These are phyloP conservation scores for Cryptomeria japonica DNA, from an alignment of 75 land plant species.

Conservation along the genomic window DNA sequence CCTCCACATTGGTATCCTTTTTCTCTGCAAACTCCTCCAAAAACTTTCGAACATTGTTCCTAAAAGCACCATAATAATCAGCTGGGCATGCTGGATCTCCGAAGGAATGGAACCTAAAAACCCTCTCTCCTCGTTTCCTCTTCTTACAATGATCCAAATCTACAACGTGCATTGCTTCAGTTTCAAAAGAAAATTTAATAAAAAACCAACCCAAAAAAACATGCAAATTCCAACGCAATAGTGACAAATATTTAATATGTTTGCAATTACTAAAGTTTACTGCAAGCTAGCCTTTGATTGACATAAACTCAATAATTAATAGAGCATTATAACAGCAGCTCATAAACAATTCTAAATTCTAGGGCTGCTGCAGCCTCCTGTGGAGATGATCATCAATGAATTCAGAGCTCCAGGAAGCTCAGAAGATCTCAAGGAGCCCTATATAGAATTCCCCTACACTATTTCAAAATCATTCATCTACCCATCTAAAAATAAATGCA, in stretches of 20 bases:
- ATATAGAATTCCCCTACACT: neutral
- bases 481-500: neutral
- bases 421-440: neutral
- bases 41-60: constrained; percentile 66
- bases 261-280: neutral
- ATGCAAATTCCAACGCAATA: neutral
- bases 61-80: constrained; percentile 68
- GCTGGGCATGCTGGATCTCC: constrained; percentile 69
- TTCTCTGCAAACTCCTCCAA: constrained; percentile 53
- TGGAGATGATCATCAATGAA: constrained; percentile 1
- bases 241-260: neutral
- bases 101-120: constrained; percentile 75
- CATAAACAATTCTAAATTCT: neutral
- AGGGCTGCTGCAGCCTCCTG: neutral
- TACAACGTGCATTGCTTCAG: neutral
- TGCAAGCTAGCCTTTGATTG: neutral
- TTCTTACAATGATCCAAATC: constrained; percentile 27
- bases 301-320: neutral
- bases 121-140: constrained; percentile 67
- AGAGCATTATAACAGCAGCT: neutral
- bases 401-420: neutral
- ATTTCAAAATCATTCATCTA: neutral
- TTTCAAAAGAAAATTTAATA: neutral
- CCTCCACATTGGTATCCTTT: constrained; percentile 28
- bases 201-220: neutral